Percentiles rank a stretch among this genome's conserved stretches.
These are phyloP conservation scores for Staphylotrichum longicolle DNA, from an alignment of 495 filamentous ascomycete genomes.

Conservation along the genomic window DNA sequence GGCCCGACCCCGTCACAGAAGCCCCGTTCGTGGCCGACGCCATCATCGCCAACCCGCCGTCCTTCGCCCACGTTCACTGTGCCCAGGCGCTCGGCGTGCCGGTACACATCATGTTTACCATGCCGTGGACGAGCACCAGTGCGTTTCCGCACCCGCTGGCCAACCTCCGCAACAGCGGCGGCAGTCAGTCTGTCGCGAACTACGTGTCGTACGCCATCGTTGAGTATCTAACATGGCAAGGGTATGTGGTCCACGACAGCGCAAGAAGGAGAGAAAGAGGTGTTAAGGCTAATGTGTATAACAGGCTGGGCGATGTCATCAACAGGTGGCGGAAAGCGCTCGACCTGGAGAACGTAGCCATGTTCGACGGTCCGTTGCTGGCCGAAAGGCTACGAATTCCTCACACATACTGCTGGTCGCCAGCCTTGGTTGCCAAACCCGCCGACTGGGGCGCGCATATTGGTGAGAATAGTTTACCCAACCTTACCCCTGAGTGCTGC, in stretches of 20 bases:
- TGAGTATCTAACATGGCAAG: conserved; percentile 63
- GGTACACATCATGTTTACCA: conserved; percentile 63
- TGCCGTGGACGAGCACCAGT: conserved; percentile 61
- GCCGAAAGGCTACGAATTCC: conserved; percentile 58
- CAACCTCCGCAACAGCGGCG: conserved; percentile 40
- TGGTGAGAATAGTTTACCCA: conserved; percentile 25
- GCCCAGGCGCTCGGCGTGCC: conserved; percentile 62
- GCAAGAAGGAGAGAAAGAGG: no score
- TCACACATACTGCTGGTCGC: conserved; percentile 64
- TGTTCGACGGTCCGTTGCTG: conserved; percentile 61
- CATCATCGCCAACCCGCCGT: conserved; percentile 65
- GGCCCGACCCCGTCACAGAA: conserved; percentile 40
- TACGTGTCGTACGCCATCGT: conserved; percentile 71
- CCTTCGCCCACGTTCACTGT: conserved; percentile 63
- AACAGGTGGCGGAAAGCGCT: conserved; percentile 58
- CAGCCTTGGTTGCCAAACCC: conserved; percentile 61
- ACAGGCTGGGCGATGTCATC: conserved; percentile 56
- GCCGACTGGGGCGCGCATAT: conserved; percentile 61
- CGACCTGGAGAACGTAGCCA: conserved; percentile 57
- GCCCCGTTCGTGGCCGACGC: conserved; percentile 62
- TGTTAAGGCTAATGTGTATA: neutral
- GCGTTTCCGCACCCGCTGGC: conserved; percentile 65
- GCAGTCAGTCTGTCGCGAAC: conserved; percentile 51
- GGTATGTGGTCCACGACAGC: conserved; percentile 15
- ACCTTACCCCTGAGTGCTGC: neutral